phyloP scores from a whole-genome alignment of 371 early-diverging fungal species.

The Thermomucor indicae-seudaticae region DNA sequence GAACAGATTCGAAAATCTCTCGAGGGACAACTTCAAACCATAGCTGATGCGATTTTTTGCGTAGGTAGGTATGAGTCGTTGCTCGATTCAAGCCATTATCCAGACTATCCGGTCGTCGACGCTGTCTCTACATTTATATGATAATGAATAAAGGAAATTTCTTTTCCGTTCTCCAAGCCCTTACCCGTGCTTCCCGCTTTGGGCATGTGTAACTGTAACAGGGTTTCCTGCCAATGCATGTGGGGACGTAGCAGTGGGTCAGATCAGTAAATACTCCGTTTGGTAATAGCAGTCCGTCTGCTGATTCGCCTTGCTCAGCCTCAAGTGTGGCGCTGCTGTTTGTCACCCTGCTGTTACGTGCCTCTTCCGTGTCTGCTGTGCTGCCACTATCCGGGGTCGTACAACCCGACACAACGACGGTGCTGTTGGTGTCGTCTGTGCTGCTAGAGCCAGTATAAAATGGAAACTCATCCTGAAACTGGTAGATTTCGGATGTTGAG shows the following conservation, averaged over 20 bases:
- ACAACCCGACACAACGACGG: constrained; percentile 2
- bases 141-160: background rate
- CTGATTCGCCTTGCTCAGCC: too few relatives aligned
- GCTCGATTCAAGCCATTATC: constrained; percentile 5
- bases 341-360: constrained; percentile 1
- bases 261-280: constrained; percentile 45
- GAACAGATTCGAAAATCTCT: constrained; percentile 7
- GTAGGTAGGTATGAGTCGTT: constrained; percentile 13
- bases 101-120: constrained; percentile 2
- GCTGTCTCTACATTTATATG: background rate
- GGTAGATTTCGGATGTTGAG: constrained; percentile 67
- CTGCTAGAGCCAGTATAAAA: constrained; percentile 4
- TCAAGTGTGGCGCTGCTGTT: background rate
- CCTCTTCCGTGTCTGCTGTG: background rate
- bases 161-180: background rate
- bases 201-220: constrained; percentile 86
- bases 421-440: constrained; percentile 5
- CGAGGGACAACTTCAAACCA: constrained; percentile 15
- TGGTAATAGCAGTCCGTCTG: too few relatives aligned
- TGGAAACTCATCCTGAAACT: constrained; percentile 44
- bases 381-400: background rate
- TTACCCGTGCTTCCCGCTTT: constrained; percentile 2
- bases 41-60: constrained; percentile 6
- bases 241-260: constrained; percentile 58
- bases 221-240: constrained; percentile 62